Base-by-base conservation (phyloP, 2,329 filamentous ascomycete genomes). In the Venturia nashicola region DNA sequence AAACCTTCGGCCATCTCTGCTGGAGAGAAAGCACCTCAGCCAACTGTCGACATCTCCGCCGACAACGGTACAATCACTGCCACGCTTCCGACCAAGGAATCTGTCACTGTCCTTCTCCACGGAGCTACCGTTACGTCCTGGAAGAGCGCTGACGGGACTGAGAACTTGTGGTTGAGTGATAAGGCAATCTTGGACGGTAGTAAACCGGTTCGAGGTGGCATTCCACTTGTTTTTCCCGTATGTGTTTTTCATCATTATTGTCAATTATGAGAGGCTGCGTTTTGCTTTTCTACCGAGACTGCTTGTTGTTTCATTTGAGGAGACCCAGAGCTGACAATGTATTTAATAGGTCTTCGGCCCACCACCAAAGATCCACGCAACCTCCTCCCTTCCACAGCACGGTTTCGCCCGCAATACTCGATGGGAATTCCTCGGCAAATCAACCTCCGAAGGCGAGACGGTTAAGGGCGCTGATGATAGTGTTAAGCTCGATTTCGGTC, bases 361-460 rank as follows among this genome's bases (percentile, higher is more conserved):
- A 48, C 85, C 88, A 14, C 86, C 89, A 62, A 81, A 86, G 68
- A 86, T 92, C 74, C 85, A 88, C 68, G 82, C 88, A n/a, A 94
- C 91, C 36, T 84, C 85, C 61, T 79, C 84, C 68, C 87, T 99
- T 34, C 87, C 92, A 3, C 92, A 97, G 77, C 94, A 97, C 78
- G 94, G 94, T 69, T 96, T 99, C 76, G 94, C 93, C 46, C 90
- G 94, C 70, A 92, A 84, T 72, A 89, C 87, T 57, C 84, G 84
- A 67, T 99, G 94, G 94, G 92, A 97, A 75, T 96, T 94, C 74
- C 82, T 99, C 61, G 92, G 92, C 72, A 95, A 93, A 77, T 90
- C 87, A 7, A 86, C 83, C n/a, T 84, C 83, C 6, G 87, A 91
- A 74, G 72, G 72, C 65, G 71, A 77, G 68, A 65, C 74, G 66